Percentiles rank a stretch among this genome's conserved stretches.
Conservation (phyloP, 2,329 filamentous ascomycete species). For the Cordyceps militaris region DNA sequence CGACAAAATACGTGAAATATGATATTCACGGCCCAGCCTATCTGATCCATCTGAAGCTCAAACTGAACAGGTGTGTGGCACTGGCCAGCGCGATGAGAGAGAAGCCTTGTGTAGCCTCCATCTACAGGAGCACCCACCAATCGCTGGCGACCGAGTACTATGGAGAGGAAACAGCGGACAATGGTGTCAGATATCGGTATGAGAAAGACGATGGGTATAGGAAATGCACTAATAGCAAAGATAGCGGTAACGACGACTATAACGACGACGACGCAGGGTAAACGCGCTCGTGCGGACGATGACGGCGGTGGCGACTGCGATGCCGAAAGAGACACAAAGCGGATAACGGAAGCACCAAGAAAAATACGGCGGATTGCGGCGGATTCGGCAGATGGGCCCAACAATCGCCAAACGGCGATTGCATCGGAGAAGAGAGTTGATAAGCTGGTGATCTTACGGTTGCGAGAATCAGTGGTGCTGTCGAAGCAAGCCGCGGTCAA, state of each 20-base stretch:
- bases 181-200: background rate
- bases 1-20: too few species aligned
- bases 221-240: background rate
- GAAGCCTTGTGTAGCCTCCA: constrained; percentile 10
- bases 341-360: background rate
- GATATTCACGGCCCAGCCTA: too few species aligned
- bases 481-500: background rate
- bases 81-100: too few species aligned
- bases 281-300: background rate
- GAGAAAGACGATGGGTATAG: background rate
- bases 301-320: background rate
- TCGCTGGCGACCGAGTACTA: background rate
- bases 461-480: background rate
- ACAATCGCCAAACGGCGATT: background rate
- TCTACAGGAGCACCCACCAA: background rate
- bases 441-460: background rate
- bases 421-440: background rate
- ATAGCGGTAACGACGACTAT: background rate
- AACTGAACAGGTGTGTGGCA: too few species aligned
- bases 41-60: too few species aligned
- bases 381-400: background rate
- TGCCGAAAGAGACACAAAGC: background rate
- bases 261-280: background rate
- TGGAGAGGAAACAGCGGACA: background rate
- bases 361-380: background rate